phyloP scores from a whole-genome alignment of 73 alveolate genomes.

The Tetrahymena borealis region DNA sequence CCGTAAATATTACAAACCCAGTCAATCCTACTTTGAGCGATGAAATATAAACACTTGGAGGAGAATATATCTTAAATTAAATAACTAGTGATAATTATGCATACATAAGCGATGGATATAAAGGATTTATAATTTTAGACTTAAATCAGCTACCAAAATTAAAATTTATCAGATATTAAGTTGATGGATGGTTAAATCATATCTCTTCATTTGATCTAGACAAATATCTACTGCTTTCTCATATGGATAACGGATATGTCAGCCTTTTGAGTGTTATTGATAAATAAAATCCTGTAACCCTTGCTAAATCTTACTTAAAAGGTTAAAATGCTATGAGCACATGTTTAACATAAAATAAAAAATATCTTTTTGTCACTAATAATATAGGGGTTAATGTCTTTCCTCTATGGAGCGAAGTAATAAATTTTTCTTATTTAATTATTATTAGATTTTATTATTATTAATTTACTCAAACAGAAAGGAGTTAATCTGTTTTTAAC shows the following conservation, averaged over 20 bases:
- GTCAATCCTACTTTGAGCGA: background rate
- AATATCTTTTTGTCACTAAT: background rate
- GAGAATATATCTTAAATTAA: background rate
- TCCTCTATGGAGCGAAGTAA: background rate
- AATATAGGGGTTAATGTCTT: background rate
- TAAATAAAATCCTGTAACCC: background rate
- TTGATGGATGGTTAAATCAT: background rate
- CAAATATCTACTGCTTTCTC: background rate
- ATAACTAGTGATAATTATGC: background rate
- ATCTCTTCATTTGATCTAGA: background rate
- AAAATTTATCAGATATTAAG: background rate
- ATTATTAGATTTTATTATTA: no score
- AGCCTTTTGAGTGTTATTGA: background rate
- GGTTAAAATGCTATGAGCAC: background rate
- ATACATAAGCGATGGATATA: background rate
- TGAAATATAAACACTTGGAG: background rate
- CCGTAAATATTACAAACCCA: background rate
- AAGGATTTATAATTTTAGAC: background rate
- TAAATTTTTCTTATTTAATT: background rate
- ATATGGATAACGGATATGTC: background rate
- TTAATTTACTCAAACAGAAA: background rate
- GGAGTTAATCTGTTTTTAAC: no score
- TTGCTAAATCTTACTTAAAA: background rate
- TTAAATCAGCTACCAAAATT: background rate
- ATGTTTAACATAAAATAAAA: background rate